Evolutionary conservation across 192 early-diverging fungal species (phyloP), one percentile per base, ranked within the genome.

Genomic region (Diversispora epigaea): DNA sequence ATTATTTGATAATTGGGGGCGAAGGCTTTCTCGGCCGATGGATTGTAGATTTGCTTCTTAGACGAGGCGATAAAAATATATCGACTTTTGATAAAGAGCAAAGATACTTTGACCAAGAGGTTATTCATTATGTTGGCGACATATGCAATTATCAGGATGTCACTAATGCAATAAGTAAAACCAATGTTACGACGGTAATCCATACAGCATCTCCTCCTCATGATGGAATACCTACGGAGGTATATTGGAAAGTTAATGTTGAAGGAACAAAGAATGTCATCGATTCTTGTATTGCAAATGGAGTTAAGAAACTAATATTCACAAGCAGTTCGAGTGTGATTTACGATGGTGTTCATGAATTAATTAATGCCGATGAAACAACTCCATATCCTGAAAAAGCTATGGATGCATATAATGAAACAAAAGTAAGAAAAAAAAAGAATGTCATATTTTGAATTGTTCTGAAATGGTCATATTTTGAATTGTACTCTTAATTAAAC

Each of bases 371-470:
- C 6, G 91, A 94, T 58, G 96, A 98, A 80, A 84, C 80, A 3
- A 79, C 84, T 12, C 91, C 89, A 8, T 95, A 95, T 81, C 92
- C 93, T 45, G 80, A 86, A 61, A 76, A 80, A 44, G 86, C 86
- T 76, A 89, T 94, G 74, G 95, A 98, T 83, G 87, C 91, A n/a
- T 98, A 98, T 78, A 92, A 94, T 54, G 94, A 95, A 80, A 93
- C 95, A 40, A 98, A 98, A 82, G 91, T 85, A 79, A 43, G 4
- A 17, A 10, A 41, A 40, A 56, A 56, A 17, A 40, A 40, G 22
- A 41, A 6, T 17, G 32, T 63, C 32, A 3, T 60, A 15, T n/a
- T n/a, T 50, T 47, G 10, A 49, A n/a, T 50, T 8, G 4, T 47
- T n/a, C n/a, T n/a, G n/a, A n/a, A n/a, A n/a, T n/a, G n/a, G 32